A percentile compares a stretch with the other conserved stretches of the same genome.
Evolutionary conservation across 306 rosid species (phyloP).

Genomic region (Trifolium repens): DNA sequence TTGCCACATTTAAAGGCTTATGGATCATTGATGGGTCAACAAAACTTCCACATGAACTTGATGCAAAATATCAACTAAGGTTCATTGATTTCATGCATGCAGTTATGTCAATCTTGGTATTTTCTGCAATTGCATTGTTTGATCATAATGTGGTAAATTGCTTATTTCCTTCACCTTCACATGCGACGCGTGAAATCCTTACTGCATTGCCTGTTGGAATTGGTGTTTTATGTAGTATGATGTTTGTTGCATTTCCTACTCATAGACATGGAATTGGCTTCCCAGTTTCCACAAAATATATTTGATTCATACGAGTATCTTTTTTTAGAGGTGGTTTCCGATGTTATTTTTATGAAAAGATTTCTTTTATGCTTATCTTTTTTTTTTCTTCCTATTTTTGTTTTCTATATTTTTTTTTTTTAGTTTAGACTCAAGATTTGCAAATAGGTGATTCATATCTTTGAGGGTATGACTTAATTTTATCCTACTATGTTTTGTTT

Average conservation of each 20-base stretch:
- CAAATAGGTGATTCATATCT: no score
- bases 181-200: conserved; percentile 51
- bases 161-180: conserved; percentile 61
- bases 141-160: conserved; percentile 67
- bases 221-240: conserved; percentile 59
- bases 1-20: conserved; percentile 67
- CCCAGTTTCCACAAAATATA: conserved; percentile 47
- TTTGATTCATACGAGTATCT: no score
- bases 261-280: conserved; percentile 77
- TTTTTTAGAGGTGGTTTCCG: no score
- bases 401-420: no score
- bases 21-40: conserved; percentile 71
- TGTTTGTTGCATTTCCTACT: conserved; percentile 65
- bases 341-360: no score
- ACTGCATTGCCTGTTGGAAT: conserved; percentile 61
- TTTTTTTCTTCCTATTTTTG: no score
- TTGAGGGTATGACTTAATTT: no score
- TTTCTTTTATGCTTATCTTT: no score
- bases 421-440: no score
- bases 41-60: conserved; percentile 41
- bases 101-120: conserved; percentile 60
- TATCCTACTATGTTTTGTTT: no score
- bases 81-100: conserved; percentile 67
- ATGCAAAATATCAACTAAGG: conserved; percentile 45
- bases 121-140: conserved; percentile 65